Evolutionary conservation across 2,329 filamentous ascomycete genomes (phyloP).

Genomic region (Phyllosticta citriasiana): DNA sequence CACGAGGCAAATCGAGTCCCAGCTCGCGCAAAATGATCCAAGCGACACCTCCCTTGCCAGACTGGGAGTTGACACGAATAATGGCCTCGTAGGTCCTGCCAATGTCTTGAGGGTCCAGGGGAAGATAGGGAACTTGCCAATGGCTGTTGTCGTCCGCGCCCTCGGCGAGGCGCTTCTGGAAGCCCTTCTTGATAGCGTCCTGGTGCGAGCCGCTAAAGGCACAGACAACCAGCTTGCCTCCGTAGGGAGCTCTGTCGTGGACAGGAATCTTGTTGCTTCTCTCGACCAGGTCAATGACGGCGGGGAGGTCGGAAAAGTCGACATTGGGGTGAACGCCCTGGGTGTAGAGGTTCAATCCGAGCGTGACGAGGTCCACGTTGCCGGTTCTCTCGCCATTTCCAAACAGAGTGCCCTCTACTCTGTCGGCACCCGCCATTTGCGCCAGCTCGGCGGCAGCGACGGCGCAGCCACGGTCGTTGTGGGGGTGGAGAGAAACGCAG

Average conservation of each 20-base stretch:
- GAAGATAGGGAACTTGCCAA: slow-evolving; percentile 87
- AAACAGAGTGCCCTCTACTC: slow-evolving; percentile 89
- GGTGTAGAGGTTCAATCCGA: slow-evolving; percentile 89
- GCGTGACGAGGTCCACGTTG: slow-evolving; percentile 88
- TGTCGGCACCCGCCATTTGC: slow-evolving; percentile 91
- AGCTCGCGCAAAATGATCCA: slow-evolving; percentile 89
- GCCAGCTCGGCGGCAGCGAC: slow-evolving; percentile 84
- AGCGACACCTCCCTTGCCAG: slow-evolving; percentile 85
- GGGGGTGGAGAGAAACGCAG: slow-evolving; percentile 80
- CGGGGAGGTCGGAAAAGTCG: slow-evolving; percentile 83
- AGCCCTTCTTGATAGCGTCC: slow-evolving; percentile 89
- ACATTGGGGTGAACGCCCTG: slow-evolving; percentile 78
- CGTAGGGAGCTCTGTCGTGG: slow-evolving; percentile 82
- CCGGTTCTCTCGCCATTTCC: slow-evolving; percentile 93
- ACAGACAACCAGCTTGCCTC: slow-evolving; percentile 81
- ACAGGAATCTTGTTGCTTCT: slow-evolving; percentile 91
- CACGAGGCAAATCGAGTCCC: slow-evolving; percentile 83
- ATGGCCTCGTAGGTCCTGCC: slow-evolving; percentile 96
- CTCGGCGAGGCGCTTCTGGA: slow-evolving; percentile 57
- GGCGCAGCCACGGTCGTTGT: slow-evolving; percentile 88
- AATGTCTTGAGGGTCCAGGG: slow-evolving; percentile 85
- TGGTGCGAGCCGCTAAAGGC: slow-evolving; percentile 90
- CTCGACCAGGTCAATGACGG: slow-evolving; percentile 82
- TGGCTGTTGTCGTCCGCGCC: slow-evolving; percentile 51
- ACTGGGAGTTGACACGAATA: slow-evolving; percentile 95